Conservation (phyloP, 495 filamentous ascomycete species). For the Aspergillus nanangensis region DNA sequence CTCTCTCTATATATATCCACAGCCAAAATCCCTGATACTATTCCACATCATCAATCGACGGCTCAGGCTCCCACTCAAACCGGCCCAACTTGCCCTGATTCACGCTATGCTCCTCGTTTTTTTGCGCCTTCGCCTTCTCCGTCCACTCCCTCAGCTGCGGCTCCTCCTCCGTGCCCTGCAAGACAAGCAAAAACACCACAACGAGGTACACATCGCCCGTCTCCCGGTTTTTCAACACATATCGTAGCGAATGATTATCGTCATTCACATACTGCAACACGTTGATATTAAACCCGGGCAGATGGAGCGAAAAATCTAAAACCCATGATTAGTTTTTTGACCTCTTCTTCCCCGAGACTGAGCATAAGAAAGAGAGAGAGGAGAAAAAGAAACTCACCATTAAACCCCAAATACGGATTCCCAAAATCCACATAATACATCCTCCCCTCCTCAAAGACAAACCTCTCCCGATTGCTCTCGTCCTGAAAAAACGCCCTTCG, state of each 20-base stretch:
- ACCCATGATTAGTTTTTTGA: neutral
- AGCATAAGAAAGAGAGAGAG: neutral
- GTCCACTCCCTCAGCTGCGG: conserved; percentile 4
- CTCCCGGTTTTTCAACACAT: conserved; percentile 73
- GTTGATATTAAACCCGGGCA: conserved; percentile 75
- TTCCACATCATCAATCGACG: conserved; percentile 20
- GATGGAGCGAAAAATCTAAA: conserved; percentile 65
- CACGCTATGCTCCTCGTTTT: conserved; percentile 6
- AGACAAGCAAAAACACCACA: conserved; percentile 68
- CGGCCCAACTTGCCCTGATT: conserved; percentile 12
- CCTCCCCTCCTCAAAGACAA: conserved; percentile 55
- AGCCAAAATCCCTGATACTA: neutral
- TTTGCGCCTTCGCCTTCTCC: neutral
- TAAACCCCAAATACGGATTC: conserved; percentile 88
- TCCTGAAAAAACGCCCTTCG: conserved; percentile 63
- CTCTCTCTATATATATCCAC: conserved; percentile 5
- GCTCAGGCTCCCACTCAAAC: conserved; percentile 24
- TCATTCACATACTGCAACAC: conserved; percentile 81
- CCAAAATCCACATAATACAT: conserved; percentile 80
- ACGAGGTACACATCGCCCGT: conserved; percentile 72
- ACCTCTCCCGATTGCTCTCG: conserved; percentile 40
- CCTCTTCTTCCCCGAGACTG: neutral
- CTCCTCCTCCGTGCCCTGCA: conserved; percentile 13
- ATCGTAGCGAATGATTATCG: conserved; percentile 73
- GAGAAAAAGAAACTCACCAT: conserved; percentile 37